These are phyloP conservation scores for Herpetomonas samuelpessoai DNA, from an alignment of 208 protist genomes.

Conservation along the genomic window DNA sequence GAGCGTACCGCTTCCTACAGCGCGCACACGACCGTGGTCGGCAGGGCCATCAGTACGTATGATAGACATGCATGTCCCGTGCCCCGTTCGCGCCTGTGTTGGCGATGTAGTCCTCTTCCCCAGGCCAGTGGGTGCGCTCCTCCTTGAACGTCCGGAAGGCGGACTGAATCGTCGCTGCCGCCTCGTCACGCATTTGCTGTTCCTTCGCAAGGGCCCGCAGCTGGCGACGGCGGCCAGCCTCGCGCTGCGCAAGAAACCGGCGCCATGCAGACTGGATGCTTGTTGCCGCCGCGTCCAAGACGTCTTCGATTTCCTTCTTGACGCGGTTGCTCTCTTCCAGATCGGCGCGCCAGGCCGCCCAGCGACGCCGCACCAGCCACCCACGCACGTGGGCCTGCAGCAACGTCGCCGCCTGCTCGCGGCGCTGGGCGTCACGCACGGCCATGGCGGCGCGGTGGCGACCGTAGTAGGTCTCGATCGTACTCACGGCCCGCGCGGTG, in stretches of 20 bases:
- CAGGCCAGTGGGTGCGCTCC: too few relatives aligned
- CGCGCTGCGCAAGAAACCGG: slow-evolving; percentile 19
- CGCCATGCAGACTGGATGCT: slow-evolving; percentile 81
- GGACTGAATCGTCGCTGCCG: slow-evolving; percentile 62
- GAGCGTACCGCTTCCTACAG: background rate
- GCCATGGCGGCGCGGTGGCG: slow-evolving; percentile 24
- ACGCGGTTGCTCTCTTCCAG: slow-evolving; percentile 28
- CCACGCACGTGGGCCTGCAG: slow-evolving; percentile 73
- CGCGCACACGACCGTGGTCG: background rate
- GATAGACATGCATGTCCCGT: too few relatives aligned
- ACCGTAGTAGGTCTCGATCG: slow-evolving; percentile 63
- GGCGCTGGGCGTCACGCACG: slow-evolving; percentile 23
- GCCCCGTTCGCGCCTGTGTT: too few relatives aligned
- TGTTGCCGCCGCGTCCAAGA: slow-evolving; percentile 59
- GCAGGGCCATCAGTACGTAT: slow-evolving; percentile 22
- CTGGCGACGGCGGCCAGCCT: slow-evolving; percentile 12
- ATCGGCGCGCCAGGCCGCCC: slow-evolving; percentile 28
- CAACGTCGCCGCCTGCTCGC: slow-evolving; percentile 36
- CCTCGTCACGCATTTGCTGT: slow-evolving; percentile 39
- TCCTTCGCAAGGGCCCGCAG: slow-evolving; percentile 12
- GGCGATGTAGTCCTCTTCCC: too few relatives aligned
- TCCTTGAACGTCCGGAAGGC: slow-evolving; percentile 28
- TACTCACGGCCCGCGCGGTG: slow-evolving; percentile 23
- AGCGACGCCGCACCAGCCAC: slow-evolving; percentile 60
- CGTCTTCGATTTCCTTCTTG: slow-evolving; percentile 41